Base-by-base conservation (phyloP, 257 asterid genomes). In the Marsdenia floribunda region DNA sequence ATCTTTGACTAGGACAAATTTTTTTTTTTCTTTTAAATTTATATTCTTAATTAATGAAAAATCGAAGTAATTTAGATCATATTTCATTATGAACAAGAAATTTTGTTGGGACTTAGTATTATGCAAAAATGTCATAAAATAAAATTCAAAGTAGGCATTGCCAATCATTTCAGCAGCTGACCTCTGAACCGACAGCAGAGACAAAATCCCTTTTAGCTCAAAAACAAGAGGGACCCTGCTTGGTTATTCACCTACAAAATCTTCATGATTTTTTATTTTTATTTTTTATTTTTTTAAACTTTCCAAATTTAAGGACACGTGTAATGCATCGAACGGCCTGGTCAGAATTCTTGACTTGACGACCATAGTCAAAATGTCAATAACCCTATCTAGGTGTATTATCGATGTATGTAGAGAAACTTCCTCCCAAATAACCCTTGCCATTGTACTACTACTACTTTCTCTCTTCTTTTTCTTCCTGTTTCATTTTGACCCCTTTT, bases 81-180 rank as follows among this genome's bases (percentile, higher is more conserved):
- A 8, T 44, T 44, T 44, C 49, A 6, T 44, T 44, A 44, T 44
- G 10, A 8, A 21, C 16, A 8, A 77, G 14, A 0, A 2, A 76
- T 12, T 15, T 6, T 14, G n/a, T 6, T 14, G n/a, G 11, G 6
- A n/a, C 40, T 0, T 35, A 24, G 15, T 6, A 14, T 38, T n/a
- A 57, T 18, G 38, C 22, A 38, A 6, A 6, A 2, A 29, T 21
- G 6, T 6, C 1, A 44, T 2, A 16, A 0, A 44, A 52, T 10
- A 29, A 61, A 46, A 67, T 73, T 73, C 18, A 52, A 66, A 74
- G 22, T 15, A 47, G 72, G 75, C 47, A 77, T 71, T 75, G 76
- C 87, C 89, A 90, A 90, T 90, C 84, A 88, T 90, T 87, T 87
- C 87, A 75, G 44, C 79, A 83, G 83, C 81, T 80, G 85, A 82